A percentile compares a stretch with the other conserved stretches of the same genome.
Conservation (phyloP, 2,329 filamentous ascomycete genomes). For the Daldinia sp. region DNA sequence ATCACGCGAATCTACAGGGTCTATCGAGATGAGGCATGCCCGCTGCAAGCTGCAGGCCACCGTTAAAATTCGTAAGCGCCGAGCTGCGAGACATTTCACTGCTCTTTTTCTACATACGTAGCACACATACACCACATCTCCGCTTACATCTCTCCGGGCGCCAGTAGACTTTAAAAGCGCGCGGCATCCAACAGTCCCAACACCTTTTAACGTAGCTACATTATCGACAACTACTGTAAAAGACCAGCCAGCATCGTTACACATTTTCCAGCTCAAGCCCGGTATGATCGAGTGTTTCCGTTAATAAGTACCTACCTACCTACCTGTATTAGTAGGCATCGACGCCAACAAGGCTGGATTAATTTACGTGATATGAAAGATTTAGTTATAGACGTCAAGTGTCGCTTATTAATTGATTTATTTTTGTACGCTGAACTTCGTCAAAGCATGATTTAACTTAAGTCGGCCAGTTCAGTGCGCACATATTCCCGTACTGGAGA, state of each 20-base stretch:
- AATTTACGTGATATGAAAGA: background rate
- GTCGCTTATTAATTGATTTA: background rate
- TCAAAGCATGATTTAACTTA: constrained; percentile 5
- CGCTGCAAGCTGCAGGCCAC: constrained; percentile 9
- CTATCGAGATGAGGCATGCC: constrained; percentile 14
- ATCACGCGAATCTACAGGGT: constrained; percentile 22
- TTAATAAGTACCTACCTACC: too few relatives aligned
- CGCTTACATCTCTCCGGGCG: background rate
- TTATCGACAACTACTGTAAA: background rate
- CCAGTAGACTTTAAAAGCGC: constrained; percentile 18
- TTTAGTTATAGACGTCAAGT: background rate
- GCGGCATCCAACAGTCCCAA: constrained; percentile 22
- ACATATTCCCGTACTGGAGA: background rate
- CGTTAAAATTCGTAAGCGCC: constrained; percentile 30
- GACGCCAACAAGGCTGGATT: background rate
- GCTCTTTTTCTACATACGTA: background rate
- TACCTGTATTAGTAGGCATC: background rate
- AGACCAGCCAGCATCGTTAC: background rate
- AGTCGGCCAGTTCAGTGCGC: constrained; percentile 9
- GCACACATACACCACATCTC: too few relatives aligned
- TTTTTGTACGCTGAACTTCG: constrained; percentile 9
- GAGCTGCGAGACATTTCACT: constrained; percentile 13
- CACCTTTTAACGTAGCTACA: background rate
- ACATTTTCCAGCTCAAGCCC: background rate
- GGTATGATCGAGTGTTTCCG: background rate